Conservation (phyloP, 2,329 filamentous ascomycete species). For the Aureobasidium leucospermi region DNA sequence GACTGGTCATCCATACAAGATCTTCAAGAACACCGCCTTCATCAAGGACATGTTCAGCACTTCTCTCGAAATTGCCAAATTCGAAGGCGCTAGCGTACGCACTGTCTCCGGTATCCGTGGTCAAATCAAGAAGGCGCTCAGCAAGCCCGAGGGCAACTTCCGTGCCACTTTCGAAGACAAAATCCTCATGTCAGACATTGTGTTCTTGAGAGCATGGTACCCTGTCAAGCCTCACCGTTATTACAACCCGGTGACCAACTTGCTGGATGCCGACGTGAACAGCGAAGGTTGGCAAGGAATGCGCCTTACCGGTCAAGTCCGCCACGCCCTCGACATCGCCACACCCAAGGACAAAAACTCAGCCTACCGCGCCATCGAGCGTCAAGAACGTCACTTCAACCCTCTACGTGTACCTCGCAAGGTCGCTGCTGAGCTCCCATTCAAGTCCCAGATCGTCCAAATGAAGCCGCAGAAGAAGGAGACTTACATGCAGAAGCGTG, state of each 20-base stretch:
- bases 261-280: conserved; percentile 53
- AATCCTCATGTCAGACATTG: conserved; percentile 90
- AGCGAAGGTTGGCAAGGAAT: conserved; percentile 68
- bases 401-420: conserved; percentile 68
- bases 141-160: conserved; percentile 91
- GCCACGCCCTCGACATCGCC: conserved; percentile 63
- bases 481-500: conserved; percentile 93
- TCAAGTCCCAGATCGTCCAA: conserved; percentile 79
- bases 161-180: conserved; percentile 98
- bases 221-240: conserved; percentile 90
- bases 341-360: conserved; percentile 80
- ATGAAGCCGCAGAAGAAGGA: conserved; percentile 71
- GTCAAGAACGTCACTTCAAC: conserved; percentile 45
- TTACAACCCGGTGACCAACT: conserved; percentile 93
- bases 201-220: conserved; percentile 95
- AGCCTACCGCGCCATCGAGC: conserved; percentile 63
- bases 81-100: conserved; percentile 90
- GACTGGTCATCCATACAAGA: conserved; percentile 88
- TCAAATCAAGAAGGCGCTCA: conserved; percentile 92
- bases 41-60: conserved; percentile 98
- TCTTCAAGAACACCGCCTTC: conserved; percentile 98
- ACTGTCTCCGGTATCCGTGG: conserved; percentile 93
- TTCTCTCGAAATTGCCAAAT: conserved; percentile 91
- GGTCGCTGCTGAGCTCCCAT: conserved; percentile 77
- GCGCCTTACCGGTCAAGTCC: conserved; percentile 88